Evolutionary conservation across 2,329 filamentous ascomycete genomes (phyloP), one percentile per base, ranked within the genome.

Genomic region (Colletotrichum sp.): DNA sequence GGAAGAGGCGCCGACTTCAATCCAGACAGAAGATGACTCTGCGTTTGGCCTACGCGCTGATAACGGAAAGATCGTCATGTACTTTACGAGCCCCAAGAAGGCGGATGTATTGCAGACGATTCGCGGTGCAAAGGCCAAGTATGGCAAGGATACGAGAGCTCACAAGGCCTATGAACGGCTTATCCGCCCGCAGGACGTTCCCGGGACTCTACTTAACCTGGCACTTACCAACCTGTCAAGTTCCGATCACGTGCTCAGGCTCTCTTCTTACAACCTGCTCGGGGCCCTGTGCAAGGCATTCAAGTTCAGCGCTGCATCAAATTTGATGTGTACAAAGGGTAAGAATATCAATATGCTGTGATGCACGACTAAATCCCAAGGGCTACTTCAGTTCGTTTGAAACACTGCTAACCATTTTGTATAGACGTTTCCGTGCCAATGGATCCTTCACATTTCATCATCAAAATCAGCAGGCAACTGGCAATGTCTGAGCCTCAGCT

Each of bases 41-140:
- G 90, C 92, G 2, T 94, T 94, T 82, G 93, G 92, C 1, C 84
- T 94, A 32, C 88, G 92, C 66, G 92, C 92, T 4, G 93, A 94
- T 79, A 93, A 91, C 77, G 93, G 93, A 78, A 93, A 92, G 83
- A 92, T 93, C 66, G 90, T 93, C 69, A 93, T 94, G 92, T 93
- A 92, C 80, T 94, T 94, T 81, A 92, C 92, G 22, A 94, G 92
- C 78, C 87, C 91, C 2, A 91, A 90, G 80, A 93, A 93, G 81
- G 81, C 85, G 8, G 92, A 94, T 76, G 88, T 94, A 25, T 85
- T 94, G 5, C 90, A 92, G 81, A 90, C 90, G 13, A 92, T 94
- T 69, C 89, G 91, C 39, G 87, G 85, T 12, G 92, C 92, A 59
- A 94, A 93, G 81, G 85, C 88, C 9, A 94, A 93, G 79, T 88